A percentile compares a stretch with the other conserved stretches of the same genome.
phyloP scores from a whole-genome alignment of 768 basidiomycete species.

The Kwoniella pini region DNA sequence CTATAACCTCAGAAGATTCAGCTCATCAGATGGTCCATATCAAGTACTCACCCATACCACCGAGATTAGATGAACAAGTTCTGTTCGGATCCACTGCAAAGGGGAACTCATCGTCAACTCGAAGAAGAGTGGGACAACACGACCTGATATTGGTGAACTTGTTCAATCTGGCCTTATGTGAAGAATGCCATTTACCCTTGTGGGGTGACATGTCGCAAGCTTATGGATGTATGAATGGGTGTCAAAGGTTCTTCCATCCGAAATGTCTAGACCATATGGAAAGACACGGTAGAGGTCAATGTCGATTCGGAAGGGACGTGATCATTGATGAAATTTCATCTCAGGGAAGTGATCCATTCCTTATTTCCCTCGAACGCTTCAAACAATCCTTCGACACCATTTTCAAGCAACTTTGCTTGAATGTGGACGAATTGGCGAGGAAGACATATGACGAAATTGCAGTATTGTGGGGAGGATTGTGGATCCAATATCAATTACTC shows the following conservation, averaged over 20 bases:
- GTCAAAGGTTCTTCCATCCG: constrained; percentile 65
- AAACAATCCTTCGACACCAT: constrained; percentile 9
- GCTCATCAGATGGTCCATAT: constrained; percentile 19
- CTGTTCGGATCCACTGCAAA: constrained; percentile 8
- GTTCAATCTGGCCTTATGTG: constrained; percentile 73
- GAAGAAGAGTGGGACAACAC: constrained; percentile 57
- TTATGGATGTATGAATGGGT: constrained; percentile 62
- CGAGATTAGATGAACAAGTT: constrained; percentile 22
- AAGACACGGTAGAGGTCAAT: constrained; percentile 26
- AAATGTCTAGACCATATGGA: constrained; percentile 56
- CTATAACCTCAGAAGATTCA: constrained; percentile 11
- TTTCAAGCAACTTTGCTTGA: neutral
- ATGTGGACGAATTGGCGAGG: constrained; percentile 58
- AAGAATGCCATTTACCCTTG: constrained; percentile 66
- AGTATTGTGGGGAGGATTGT: constrained; percentile 63
- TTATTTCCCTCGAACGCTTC: constrained; percentile 9
- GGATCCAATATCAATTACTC: constrained; percentile 69
- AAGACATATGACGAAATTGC: constrained; percentile 70
- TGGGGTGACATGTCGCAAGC: constrained; percentile 72
- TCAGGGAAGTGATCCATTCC: constrained; percentile 24
- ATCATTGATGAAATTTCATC: constrained; percentile 30
- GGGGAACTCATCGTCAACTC: constrained; percentile 18
- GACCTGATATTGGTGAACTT: constrained; percentile 64
- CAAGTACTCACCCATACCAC: constrained; percentile 24
- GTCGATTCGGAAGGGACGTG: constrained; percentile 53